Evolutionary conservation across 257 asterid genomes (phyloP).

Genomic region (Forsythia viridissima): DNA sequence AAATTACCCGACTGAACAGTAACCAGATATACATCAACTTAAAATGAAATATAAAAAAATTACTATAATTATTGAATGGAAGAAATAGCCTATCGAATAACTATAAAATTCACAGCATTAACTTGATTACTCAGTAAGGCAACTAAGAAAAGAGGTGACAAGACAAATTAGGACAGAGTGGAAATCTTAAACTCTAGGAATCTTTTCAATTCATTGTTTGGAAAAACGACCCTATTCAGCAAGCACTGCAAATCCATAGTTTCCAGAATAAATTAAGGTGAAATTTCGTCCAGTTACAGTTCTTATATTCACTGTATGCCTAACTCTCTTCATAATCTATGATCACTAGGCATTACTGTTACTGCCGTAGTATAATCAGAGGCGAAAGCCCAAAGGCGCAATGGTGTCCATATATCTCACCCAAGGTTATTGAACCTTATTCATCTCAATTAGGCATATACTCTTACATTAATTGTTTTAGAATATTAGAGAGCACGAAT

Average conservation of each 20-base stretch:
- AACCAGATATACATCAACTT: background rate
- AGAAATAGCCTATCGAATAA: background rate
- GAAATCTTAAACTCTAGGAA: too few relatives aligned
- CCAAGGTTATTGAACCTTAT: background rate
- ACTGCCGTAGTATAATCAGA: background rate
- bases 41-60: background rate
- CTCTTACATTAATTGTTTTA: too few relatives aligned
- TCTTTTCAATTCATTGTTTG: too few relatives aligned
- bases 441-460: background rate
- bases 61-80: background rate
- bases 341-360: background rate
- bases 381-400: background rate
- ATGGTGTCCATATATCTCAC: background rate
- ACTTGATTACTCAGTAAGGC: too few relatives aligned
- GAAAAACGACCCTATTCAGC: background rate
- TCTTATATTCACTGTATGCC: background rate
- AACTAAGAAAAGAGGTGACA: too few relatives aligned
- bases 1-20: constrained; percentile 27
- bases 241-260: constrained; percentile 5
- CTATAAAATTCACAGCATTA: too few relatives aligned
- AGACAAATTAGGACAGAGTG: too few relatives aligned
- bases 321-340: background rate
- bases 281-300: background rate
- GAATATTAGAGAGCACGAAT: too few relatives aligned
- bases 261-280: background rate